Base-by-base conservation (phyloP, 345 rosid genomes). In the Hibiscus mutabilis region DNA sequence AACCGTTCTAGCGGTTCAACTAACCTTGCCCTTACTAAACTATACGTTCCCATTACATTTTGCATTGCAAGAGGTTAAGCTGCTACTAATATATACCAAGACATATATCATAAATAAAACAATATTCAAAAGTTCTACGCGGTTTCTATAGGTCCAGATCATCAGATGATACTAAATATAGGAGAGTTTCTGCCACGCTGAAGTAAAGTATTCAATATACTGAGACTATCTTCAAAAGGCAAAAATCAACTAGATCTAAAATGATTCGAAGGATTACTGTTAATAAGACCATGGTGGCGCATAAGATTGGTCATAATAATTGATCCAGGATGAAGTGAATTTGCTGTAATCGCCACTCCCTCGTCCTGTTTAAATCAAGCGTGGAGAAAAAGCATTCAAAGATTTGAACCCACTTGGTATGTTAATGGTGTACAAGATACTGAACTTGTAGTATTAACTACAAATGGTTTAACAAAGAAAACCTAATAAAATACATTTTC, bases 251-350 rank as follows among this genome's bases (percentile, higher is more conserved):
- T 22, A 40, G 9, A 37, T 24, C 5, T 24, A 15, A 56, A 18
- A 70, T 57, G 40, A 59, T 16, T 59, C 1, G 16, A 51, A 31
- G 29, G 63, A 53, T 81, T 76, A 87, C 94, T 81, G 18, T 73
- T 78, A 29, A 37, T 37, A 37, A 37, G 42, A 37, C 42, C 42
- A 37, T 69, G 83, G 81, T 86, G 79, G 19, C 87, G 88, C 69
- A 86, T 76, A 40, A 89, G 82, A 77, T 89, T 87, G 70, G 92
- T 91, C 74, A 40, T 8, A 74, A 59, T 77, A 47, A 91, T 86
- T 57, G 81, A 47, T 69, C 97, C 95, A 0, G 95, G 97, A 78
- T 91, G 94, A 79, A 91, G 82, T 55, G 97, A 85, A 83, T 91
- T 91, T 10, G 79, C 87, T 29, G 91, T 87, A 66, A 87, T 79